Evolutionary conservation across 2,329 filamentous ascomycete species (phyloP).

Genomic region (Ceratocystis colombiana): DNA sequence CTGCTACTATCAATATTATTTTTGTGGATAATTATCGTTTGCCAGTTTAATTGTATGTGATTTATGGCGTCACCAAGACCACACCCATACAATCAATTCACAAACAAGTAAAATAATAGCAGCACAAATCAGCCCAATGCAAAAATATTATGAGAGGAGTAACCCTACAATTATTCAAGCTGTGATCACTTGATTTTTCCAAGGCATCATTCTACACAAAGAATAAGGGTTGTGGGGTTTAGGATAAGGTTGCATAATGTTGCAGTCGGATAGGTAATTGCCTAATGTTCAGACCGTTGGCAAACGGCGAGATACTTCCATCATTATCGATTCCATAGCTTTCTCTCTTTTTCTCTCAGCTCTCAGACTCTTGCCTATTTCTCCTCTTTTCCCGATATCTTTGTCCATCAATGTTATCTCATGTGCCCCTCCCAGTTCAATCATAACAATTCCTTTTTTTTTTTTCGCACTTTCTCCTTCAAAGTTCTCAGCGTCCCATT

Average conservation of each 20-base stretch:
- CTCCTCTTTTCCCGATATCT: background rate
- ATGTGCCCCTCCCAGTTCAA: background rate
- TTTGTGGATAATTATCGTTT: background rate
- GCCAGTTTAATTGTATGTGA: background rate
- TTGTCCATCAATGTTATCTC: background rate
- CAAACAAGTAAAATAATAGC: background rate
- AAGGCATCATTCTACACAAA: background rate
- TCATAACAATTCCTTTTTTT: background rate
- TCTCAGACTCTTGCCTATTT: background rate
- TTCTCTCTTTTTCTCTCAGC: background rate
- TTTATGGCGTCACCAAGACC: background rate
- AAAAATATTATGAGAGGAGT: background rate
- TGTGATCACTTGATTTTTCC: no score
- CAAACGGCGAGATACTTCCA: background rate
- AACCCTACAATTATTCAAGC: no score
- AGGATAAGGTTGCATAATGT: background rate
- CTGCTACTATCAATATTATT: conserved; percentile 1
- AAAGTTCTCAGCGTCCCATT: conserved; percentile 3
- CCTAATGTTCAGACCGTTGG: background rate
- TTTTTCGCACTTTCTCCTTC: background rate
- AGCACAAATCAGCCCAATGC: background rate
- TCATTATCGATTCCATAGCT: no score
- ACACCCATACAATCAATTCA: background rate
- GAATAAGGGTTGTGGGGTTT: background rate
- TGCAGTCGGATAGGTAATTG: background rate